phyloP scores from a whole-genome alignment of 2,329 filamentous ascomycete genomes.

The Trichoderma simmonsii region DNA sequence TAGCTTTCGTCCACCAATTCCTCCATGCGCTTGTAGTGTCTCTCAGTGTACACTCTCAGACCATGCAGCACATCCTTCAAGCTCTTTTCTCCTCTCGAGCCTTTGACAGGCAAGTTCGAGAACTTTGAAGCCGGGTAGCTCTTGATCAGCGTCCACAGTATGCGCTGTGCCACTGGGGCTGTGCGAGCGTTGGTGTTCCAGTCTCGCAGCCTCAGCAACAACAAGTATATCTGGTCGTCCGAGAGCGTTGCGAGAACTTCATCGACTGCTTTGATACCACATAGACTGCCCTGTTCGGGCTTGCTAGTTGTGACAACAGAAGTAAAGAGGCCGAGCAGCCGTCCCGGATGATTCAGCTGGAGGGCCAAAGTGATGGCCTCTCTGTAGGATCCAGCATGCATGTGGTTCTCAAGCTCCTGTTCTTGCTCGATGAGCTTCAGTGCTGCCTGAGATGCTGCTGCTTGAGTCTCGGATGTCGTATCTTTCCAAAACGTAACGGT shows the following conservation, averaged over 20 bases:
- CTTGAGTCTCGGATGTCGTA: slow-evolving; percentile 76
- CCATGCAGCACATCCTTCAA: slow-evolving; percentile 83
- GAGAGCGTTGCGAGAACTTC: slow-evolving; percentile 75
- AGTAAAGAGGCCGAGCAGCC: slow-evolving; percentile 80
- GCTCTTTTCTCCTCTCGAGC: slow-evolving; percentile 58
- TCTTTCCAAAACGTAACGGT: slow-evolving; percentile 96
- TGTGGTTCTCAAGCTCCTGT: slow-evolving; percentile 90
- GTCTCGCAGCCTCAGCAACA: slow-evolving; percentile 80
- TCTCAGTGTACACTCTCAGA: slow-evolving; percentile 85
- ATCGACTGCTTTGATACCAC: slow-evolving; percentile 70
- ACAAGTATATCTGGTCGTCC: slow-evolving; percentile 79
- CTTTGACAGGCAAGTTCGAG: slow-evolving; percentile 63
- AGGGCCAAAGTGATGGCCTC: slow-evolving; percentile 90
- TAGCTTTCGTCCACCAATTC: slow-evolving; percentile 93
- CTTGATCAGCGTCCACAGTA: slow-evolving; percentile 75
- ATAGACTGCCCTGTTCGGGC: slow-evolving; percentile 61
- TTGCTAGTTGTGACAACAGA: slow-evolving; percentile 64
- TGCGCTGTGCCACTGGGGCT: slow-evolving; percentile 77
- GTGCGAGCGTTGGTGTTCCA: slow-evolving; percentile 97
- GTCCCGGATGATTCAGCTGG: slow-evolving; percentile 88
- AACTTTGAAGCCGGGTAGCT: slow-evolving; percentile 78
- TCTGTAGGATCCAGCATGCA: slow-evolving; percentile 81
- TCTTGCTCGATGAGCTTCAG: slow-evolving; percentile 87
- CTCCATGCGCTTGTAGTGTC: slow-evolving; percentile 86
- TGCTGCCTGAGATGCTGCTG: slow-evolving; percentile 68